Conservation (phyloP, 1,284 basidiomycete species). For the Moesziomyces globuligerus region DNA sequence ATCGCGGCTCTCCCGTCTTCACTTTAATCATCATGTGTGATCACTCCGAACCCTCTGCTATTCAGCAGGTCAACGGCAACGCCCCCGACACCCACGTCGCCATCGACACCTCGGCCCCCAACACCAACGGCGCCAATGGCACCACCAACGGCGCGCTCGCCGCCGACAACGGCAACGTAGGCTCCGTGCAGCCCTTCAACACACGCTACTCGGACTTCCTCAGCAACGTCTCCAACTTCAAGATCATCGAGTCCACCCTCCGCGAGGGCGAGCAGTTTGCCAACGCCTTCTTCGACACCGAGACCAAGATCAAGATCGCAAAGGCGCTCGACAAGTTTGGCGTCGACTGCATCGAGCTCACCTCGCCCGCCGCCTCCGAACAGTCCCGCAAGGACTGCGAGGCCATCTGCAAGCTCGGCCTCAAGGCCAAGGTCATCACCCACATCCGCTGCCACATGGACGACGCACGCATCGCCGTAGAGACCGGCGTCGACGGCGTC, state of each 20-base stretch:
- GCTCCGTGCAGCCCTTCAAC: conserved; percentile 52
- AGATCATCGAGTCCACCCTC: conserved; percentile 94
- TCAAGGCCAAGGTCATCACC: conserved; percentile 96
- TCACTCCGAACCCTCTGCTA: conserved; percentile 39
- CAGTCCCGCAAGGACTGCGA: conserved; percentile 95
- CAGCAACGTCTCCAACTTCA: conserved; percentile 68
- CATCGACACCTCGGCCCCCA: conserved; percentile 52
- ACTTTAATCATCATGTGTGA: conserved; percentile 51
- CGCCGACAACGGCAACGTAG: conserved; percentile 44
- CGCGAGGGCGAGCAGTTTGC: conserved; percentile 98
- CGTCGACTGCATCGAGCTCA: conserved; percentile 99
- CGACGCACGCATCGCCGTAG: conserved; percentile 96
- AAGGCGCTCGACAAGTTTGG: conserved; percentile 76
- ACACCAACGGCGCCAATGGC: conserved; percentile 24
- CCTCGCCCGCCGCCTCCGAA: conserved; percentile 96
- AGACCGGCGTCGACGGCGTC: conserved; percentile 97
- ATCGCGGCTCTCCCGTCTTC: too few species aligned
- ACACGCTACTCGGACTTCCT: conserved; percentile 62
- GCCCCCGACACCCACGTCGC: conserved; percentile 60
- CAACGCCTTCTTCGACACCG: conserved; percentile 98
- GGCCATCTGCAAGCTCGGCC: conserved; percentile 98
- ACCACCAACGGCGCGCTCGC: conserved; percentile 13
- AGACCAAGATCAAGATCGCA: conserved; percentile 99
- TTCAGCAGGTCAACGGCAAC: conserved; percentile 56
- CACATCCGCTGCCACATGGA: conserved; percentile 99